These are phyloP conservation scores for Elongisporangium undulatum DNA, from an alignment of 352 stramenopile species.

Conservation along the genomic window DNA sequence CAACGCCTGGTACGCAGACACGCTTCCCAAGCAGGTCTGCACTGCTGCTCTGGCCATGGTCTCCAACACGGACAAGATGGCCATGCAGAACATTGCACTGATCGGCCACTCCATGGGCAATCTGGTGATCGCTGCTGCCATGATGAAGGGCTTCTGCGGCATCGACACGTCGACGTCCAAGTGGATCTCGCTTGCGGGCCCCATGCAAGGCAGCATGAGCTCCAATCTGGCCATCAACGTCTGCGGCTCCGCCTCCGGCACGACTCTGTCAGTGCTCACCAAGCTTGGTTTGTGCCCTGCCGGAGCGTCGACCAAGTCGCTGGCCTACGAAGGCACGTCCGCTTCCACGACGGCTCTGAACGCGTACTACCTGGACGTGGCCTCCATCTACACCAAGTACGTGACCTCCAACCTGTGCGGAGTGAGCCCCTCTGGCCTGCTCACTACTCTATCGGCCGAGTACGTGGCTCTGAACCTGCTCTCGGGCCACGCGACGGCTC, in stretches of 20 bases:
- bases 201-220: neutral
- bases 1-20: slow-evolving; percentile 16
- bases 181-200: neutral
- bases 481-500: slow-evolving; percentile 1
- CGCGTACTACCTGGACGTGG: neutral
- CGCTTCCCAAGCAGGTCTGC: slow-evolving; percentile 14
- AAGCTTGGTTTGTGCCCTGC: slow-evolving; percentile 1
- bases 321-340: neutral
- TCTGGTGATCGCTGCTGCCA: slow-evolving; percentile 8
- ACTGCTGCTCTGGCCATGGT: slow-evolving; percentile 6
- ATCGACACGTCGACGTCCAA: slow-evolving; percentile 5
- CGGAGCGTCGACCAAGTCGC: neutral
- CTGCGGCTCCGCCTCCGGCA: neutral
- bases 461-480: slow-evolving; percentile 5
- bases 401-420: slow-evolving; percentile 6
- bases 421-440: slow-evolving; percentile 3
- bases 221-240: neutral
- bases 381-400: slow-evolving; percentile 2
- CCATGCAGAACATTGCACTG: slow-evolving; percentile 13
- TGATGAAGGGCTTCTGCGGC: slow-evolving; percentile 8
- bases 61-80: slow-evolving; percentile 4
- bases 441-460: slow-evolving; percentile 5
- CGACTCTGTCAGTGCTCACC: neutral
- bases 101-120: slow-evolving; percentile 21
- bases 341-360: neutral